Conservation (phyloP, 164 flowering plant species). For the Magnolia officinalis region DNA sequence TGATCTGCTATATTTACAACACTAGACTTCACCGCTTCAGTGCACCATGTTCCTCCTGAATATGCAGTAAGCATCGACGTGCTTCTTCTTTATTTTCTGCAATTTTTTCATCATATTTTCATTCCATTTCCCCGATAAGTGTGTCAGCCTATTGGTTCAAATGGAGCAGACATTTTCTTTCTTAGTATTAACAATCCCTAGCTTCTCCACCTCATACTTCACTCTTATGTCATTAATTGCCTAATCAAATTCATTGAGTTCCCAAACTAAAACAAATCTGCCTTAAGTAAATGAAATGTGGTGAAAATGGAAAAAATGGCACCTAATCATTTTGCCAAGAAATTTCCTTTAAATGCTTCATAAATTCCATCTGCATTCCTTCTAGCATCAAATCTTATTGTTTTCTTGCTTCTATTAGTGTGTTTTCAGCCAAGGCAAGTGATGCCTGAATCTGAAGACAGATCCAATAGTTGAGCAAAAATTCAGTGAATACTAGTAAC, state of each 20-base stretch:
- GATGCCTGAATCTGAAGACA: slow-evolving; percentile 50
- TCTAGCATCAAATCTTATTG: slow-evolving; percentile 80
- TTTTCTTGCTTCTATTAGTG: slow-evolving; percentile 68
- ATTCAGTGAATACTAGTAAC: not conserved
- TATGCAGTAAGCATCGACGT: slow-evolving; percentile 32
- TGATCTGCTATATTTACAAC: not conserved
- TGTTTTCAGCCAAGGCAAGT: slow-evolving; percentile 56
- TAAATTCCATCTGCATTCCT: slow-evolving; percentile 75
- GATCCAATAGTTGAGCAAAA: not conserved
- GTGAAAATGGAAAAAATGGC: not conserved
- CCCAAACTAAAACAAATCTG: slow-evolving; percentile 7
- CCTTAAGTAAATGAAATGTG: not conserved
- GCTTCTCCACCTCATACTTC: slow-evolving; percentile 87
- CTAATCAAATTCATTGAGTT: slow-evolving; percentile 37
- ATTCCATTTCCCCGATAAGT: slow-evolving; percentile 52
- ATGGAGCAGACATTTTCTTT: slow-evolving; percentile 68
- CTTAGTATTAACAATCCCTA: slow-evolving; percentile 63
- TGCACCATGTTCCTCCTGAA: slow-evolving; percentile 72
- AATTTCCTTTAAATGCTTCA: slow-evolving; percentile 88
- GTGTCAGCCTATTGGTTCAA: slow-evolving; percentile 54
- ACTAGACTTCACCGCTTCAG: slow-evolving; percentile 26
- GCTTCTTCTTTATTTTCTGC: slow-evolving; percentile 67
- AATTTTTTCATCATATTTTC: slow-evolving; percentile 50
- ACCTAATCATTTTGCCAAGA: slow-evolving; percentile 98
- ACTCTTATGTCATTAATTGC: slow-evolving; percentile 91